Evolutionary conservation across 208 protist genomes (phyloP), one percentile per base, ranked within the genome.

Genomic region (Leishmania tropica): DNA sequence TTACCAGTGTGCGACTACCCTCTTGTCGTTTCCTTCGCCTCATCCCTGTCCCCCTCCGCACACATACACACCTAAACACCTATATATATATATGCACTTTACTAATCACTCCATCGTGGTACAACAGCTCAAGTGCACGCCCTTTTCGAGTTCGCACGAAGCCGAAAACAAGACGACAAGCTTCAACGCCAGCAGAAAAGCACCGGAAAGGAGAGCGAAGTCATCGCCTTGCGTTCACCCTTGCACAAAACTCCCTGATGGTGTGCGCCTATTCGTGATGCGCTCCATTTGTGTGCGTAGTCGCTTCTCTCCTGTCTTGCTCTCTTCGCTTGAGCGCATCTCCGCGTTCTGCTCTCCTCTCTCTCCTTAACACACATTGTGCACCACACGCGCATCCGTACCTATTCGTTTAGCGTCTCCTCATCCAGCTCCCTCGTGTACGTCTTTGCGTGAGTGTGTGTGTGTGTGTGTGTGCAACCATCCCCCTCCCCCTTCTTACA

Each of bases 241-340:
- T 31, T 67, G 62, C 62, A 67, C 62, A n/a, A n/a, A 37, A 37
- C 62, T 67, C 31, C 24, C 31, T 35, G 31, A 67, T 67, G 31
- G 17, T 40, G 62, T 37, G 31, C 31, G n/a, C 21, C 62, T 8
- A n/a, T 67, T 40, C 2, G 13, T 67, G 31, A 37, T 24, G 28
- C 31, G 40, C 70, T n/a, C n/a, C 40, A n/a, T 54, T 40, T 53
- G 24, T 75, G 70, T n/a, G 17, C 40, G 17, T 53, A n/a, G 11
- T 75, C 40, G 7, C 76, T 75, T 60, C 71, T 11, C 64, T 60
- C 21, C 77, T 62, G 15, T n/a, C 77, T 42, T 47, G 15, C 51
- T 77, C 72, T 73, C 28, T 64, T 24, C 28, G 58, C 58, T 35
- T 24, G 28, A 8, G 58, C 28, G 58, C 58, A 35, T 31, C 58